Evolutionary conservation across 768 basidiomycete genomes (phyloP).

Genomic region (Tylopilus felleus): DNA sequence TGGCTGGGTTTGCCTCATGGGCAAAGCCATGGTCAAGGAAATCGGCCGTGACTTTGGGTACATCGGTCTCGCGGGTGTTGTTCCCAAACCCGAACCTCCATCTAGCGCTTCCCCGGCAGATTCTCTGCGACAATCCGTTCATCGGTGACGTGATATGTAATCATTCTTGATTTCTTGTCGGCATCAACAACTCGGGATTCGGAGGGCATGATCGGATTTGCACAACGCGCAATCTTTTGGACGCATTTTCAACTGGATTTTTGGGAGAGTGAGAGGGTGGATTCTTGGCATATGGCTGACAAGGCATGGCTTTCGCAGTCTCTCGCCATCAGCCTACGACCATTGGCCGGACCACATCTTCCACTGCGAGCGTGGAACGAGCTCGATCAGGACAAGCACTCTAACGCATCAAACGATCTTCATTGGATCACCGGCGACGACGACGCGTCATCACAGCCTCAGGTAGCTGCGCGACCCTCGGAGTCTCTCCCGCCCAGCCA

Average conservation of each 20-base stretch:
- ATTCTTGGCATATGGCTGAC: constrained; percentile 13
- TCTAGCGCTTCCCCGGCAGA: constrained; percentile 30
- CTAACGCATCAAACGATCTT: constrained; percentile 22
- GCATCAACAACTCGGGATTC: constrained; percentile 24
- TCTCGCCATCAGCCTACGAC: constrained; percentile 2
- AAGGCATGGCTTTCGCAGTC: constrained; percentile 3
- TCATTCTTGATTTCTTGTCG: constrained; percentile 29
- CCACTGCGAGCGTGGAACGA: constrained; percentile 23
- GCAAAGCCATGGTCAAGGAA: constrained; percentile 82
- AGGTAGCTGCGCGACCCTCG: constrained; percentile 13
- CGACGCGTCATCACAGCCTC: constrained; percentile 18
- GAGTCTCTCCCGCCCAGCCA: constrained; percentile 8
- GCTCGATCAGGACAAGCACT: constrained; percentile 18
- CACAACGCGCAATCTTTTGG: constrained; percentile 23
- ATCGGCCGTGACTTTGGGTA: constrained; percentile 76
- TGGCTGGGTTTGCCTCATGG: constrained; percentile 86
- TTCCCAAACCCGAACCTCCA: constrained; percentile 57
- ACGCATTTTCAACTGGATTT: constrained; percentile 27
- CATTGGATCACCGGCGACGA: constrained; percentile 21
- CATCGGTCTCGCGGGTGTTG: constrained; percentile 65
- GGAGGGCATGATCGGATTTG: constrained; percentile 27
- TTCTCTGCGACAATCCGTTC: constrained; percentile 31
- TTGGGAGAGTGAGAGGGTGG: constrained; percentile 13
- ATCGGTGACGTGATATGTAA: constrained; percentile 24
- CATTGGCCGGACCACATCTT: constrained; percentile 11